Evolutionary conservation across 2,329 filamentous ascomycete species (phyloP).

Genomic region (Claviceps purpurea): DNA sequence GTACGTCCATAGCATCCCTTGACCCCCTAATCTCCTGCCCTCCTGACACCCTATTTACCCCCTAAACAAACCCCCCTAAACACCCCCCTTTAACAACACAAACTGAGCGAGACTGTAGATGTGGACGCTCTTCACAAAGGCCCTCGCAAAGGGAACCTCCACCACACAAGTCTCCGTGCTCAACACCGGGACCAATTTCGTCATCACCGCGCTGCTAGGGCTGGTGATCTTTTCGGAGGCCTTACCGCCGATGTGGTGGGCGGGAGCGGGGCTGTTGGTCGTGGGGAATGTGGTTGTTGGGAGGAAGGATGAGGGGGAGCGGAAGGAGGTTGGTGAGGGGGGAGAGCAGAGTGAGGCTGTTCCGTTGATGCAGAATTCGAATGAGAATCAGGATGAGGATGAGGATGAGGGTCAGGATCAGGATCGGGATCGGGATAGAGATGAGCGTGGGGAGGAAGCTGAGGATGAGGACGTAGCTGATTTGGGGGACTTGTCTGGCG

Average conservation of each 20-base stretch:
- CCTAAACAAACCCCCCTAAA: neutral
- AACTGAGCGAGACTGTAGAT: constrained; percentile 31
- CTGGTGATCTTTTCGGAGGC: constrained; percentile 57
- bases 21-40: neutral
- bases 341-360: constrained; percentile 15
- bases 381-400: constrained; percentile 7
- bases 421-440: constrained; percentile 8
- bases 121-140: constrained; percentile 74
- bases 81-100: neutral
- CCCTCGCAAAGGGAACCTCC: constrained; percentile 58
- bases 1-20: constrained; percentile 26
- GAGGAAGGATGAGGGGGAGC: constrained; percentile 42
- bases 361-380: constrained; percentile 10
- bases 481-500: constrained; percentile 15
- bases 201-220: constrained; percentile 62
- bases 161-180: constrained; percentile 71
- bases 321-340: neutral
- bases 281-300: constrained; percentile 70
- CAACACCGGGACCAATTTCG: constrained; percentile 72
- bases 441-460: neutral
- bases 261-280: constrained; percentile 58
- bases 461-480: constrained; percentile 23
- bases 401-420: neutral
- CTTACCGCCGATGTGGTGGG: constrained; percentile 63
- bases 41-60: neutral